Evolutionary conservation across 2,329 filamentous ascomycete genomes (phyloP), one percentile per base, ranked within the genome.

Genomic region (Ascochyta koolunga): DNA sequence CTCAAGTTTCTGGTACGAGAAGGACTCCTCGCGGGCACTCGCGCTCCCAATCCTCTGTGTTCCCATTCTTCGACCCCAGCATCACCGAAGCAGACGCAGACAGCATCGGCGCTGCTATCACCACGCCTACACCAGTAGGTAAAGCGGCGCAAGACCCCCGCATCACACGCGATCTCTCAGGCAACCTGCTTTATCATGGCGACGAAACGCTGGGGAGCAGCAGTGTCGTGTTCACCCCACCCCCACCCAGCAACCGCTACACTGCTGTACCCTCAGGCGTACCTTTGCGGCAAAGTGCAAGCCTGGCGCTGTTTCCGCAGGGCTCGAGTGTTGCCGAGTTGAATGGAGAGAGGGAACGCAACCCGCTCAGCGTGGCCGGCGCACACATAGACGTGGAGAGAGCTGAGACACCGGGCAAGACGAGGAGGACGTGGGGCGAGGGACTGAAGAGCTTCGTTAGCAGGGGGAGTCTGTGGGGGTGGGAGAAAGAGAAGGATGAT

Each of bases 41-140:
- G 1, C 67, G 64, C 51, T 56, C 62, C 4, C 69, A 73, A 49
- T 70, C 65, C 11, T 66, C 66, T 11, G 65, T 67, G 11, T 71
- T 66, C 48, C 69, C 69, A 3, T 60, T 56, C 57, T 67, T 70
- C 46, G 66, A 67, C 33, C 21, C 62, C n/a, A 36, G 47, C 11
- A 40, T 48, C 31, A 25, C 61, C 24, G 54, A 53, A 21, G 21
- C 38, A 31, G 39, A 43, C 31, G 48, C 42, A 24, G 21, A 46
- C 18, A 58, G 53, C 40, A 58, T 50, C 35, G 45, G 41, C 31
- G 50, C 46, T 27, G 53, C 51, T 25, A 50, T 50, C 43, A 42
- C 37, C 9, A 51, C 50, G 27, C 50, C 47, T 10, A 49, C 25
- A 5, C 35, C 39, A 1, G 33, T 38, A n/a, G n/a, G 15, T 8